Evolutionary conservation across 345 rosid species (phyloP).

Genomic region (Acer campestre): DNA sequence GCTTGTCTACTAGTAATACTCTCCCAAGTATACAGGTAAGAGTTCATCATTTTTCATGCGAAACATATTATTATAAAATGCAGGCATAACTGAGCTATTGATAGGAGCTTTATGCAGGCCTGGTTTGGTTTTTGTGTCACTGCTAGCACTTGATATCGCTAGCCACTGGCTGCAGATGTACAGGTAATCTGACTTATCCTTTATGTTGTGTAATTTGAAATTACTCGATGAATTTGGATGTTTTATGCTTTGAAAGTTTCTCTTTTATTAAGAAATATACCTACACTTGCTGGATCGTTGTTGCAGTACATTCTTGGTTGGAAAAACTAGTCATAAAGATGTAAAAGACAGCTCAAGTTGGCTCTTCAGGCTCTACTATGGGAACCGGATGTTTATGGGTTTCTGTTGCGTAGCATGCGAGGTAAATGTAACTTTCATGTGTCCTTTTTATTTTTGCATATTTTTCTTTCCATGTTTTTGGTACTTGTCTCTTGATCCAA

Average conservation of each 20-base stretch:
- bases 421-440: slow-evolving; percentile 42
- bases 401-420: slow-evolving; percentile 93
- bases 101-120: slow-evolving; percentile 56
- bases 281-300: slow-evolving; percentile 19
- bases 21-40: slow-evolving; percentile 80
- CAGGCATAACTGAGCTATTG: slow-evolving; percentile 1
- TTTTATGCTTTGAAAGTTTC: background rate
- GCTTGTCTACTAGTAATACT: slow-evolving; percentile 89
- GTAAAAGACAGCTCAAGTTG: slow-evolving; percentile 90
- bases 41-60: slow-evolving; percentile 9
- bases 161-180: slow-evolving; percentile 99
- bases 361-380: slow-evolving; percentile 93
- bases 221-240: background rate
- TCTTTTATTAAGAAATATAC: slow-evolving; percentile 7
- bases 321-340: slow-evolving; percentile 93
- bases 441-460: background rate
- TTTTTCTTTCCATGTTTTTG: background rate
- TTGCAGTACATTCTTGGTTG: slow-evolving; percentile 84
- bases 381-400: slow-evolving; percentile 90
- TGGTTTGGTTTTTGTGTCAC: slow-evolving; percentile 77
- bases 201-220: background rate
- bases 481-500: slow-evolving; percentile 14
- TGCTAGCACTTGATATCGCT: slow-evolving; percentile 86
- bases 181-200: slow-evolving; percentile 49
- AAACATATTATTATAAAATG: background rate